Percentiles rank a stretch among this genome's conserved stretches.
phyloP scores from a whole-genome alignment of 179 eudicot species.

The Pouteria campechiana region DNA sequence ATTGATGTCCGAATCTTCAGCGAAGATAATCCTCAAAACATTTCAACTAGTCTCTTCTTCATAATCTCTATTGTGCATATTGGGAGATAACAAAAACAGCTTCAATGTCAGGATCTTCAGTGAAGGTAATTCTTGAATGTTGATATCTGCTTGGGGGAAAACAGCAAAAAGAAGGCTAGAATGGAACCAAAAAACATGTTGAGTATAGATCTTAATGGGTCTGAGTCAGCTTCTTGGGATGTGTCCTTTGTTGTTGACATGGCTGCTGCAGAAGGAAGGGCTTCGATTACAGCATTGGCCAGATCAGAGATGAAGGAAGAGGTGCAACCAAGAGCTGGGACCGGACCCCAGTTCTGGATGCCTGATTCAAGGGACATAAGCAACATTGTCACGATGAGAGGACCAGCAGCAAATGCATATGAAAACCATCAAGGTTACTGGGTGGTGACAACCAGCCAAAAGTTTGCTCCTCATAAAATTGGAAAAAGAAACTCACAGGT shows the following conservation, averaged over 20 bases:
- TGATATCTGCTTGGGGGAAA: conserved; percentile 53
- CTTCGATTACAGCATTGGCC: conserved; percentile 94
- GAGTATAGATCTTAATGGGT: conserved; percentile 27
- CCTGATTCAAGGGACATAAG: conserved; percentile 96
- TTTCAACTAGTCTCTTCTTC: too few species aligned
- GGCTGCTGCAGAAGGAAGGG: conserved; percentile 71
- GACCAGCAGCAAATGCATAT: too few species aligned
- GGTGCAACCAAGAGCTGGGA: conserved; percentile 90
- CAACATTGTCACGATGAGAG: too few species aligned
- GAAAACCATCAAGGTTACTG: too few species aligned
- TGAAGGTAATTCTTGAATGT: conserved; percentile 48
- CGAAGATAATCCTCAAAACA: too few species aligned
- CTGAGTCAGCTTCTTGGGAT: conserved; percentile 33
- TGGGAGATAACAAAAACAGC: too few species aligned
- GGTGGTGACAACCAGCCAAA: too few species aligned
- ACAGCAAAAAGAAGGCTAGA: conserved; percentile 65
- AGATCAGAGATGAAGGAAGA: conserved; percentile 72
- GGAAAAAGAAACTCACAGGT: too few species aligned
- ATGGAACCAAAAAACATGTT: conserved; percentile 89
- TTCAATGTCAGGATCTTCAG: too few species aligned
- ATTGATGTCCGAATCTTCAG: too few species aligned
- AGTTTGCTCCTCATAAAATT: too few species aligned
- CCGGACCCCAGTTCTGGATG: conserved; percentile 94
- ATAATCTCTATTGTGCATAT: too few species aligned
- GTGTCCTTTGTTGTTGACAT: conserved; percentile 28